Evolutionary conservation across 805 yeast genomes (phyloP).

Genomic region (Starmerella davenportii): DNA sequence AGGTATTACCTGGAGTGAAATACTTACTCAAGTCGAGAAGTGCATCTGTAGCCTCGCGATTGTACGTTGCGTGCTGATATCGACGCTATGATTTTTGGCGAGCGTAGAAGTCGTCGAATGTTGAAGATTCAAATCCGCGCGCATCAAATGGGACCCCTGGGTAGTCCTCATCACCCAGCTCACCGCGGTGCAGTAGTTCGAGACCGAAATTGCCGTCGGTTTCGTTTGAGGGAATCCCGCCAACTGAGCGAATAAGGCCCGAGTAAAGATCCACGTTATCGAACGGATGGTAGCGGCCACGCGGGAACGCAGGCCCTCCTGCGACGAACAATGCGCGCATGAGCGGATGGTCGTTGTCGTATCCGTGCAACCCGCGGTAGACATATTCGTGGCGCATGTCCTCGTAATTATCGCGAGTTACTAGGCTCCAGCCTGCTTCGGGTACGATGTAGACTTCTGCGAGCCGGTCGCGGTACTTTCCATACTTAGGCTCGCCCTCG

Average conservation of each 20-base stretch:
- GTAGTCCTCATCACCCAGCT: slow-evolving; percentile 13
- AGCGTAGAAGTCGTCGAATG: slow-evolving; percentile 17
- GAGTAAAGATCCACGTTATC: slow-evolving; percentile 56
- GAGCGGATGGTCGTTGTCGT: slow-evolving; percentile 52
- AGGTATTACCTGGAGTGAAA: too few relatives aligned
- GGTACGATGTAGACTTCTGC: slow-evolving; percentile 84
- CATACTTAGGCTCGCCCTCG: slow-evolving; percentile 5
- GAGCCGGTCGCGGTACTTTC: slow-evolving; percentile 37
- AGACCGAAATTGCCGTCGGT: slow-evolving; percentile 36
- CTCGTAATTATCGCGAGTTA: slow-evolving; percentile 42
- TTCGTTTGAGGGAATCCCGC: slow-evolving; percentile 29
- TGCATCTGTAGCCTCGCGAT: too few relatives aligned
- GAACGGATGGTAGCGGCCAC: slow-evolving; percentile 38
- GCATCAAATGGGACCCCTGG: slow-evolving; percentile 21
- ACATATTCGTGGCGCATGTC: slow-evolving; percentile 31
- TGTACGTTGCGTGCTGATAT: too few relatives aligned
- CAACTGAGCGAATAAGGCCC: slow-evolving; percentile 49
- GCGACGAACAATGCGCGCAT: slow-evolving; percentile 76
- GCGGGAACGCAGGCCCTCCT: slow-evolving; percentile 56
- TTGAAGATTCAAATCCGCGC: slow-evolving; percentile 18
- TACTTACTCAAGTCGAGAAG: too few relatives aligned
- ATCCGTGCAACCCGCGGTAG: slow-evolving; percentile 77
- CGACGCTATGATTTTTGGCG: too few relatives aligned
- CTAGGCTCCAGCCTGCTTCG: slow-evolving; percentile 57
- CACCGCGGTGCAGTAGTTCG: slow-evolving; percentile 10